Conservation (phyloP, 2,329 filamentous ascomycete species). For the Ascochyta fabae region DNA sequence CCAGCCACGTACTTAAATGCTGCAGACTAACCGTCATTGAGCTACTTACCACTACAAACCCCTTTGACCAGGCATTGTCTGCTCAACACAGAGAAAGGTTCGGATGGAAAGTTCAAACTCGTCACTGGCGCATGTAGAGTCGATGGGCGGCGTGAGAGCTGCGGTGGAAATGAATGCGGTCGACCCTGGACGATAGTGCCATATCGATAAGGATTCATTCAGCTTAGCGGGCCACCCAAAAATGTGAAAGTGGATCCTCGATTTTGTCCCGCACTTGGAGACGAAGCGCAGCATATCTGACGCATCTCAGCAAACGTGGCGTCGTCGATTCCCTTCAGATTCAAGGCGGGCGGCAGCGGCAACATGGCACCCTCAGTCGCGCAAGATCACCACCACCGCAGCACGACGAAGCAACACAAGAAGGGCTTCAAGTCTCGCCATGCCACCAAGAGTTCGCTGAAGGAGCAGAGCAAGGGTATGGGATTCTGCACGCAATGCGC, state of each 20-base stretch:
- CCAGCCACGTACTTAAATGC: too few species aligned
- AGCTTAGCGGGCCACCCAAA: slow-evolving; percentile 25
- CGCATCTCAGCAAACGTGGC: slow-evolving; percentile 39
- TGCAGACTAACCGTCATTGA: too few species aligned
- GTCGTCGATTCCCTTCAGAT: slow-evolving; percentile 71
- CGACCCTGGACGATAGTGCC: slow-evolving; percentile 2
- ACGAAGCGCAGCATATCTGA: slow-evolving; percentile 20
- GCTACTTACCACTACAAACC: too few species aligned
- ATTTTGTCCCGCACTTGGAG: slow-evolving; percentile 31
- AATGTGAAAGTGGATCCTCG: slow-evolving; percentile 24
- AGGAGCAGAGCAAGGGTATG: slow-evolving; percentile 82
- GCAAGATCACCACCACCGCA: slow-evolving; percentile 79
- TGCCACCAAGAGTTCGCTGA: slow-evolving; percentile 84
- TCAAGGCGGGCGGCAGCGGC: slow-evolving; percentile 74
- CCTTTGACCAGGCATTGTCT: too few species aligned
- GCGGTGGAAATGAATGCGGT: not conserved
- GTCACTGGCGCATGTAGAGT: too few species aligned
- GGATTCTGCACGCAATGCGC: not conserved
- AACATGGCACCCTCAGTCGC: slow-evolving; percentile 69
- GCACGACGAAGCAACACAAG: slow-evolving; percentile 85
- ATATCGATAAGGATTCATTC: slow-evolving; percentile 23
- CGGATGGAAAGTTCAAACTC: too few species aligned
- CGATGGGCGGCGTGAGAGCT: too few species aligned
- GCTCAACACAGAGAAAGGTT: too few species aligned
- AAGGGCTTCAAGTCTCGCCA: slow-evolving; percentile 94